Evolutionary conservation across 176 grass and related monocot species (phyloP).

Genomic region (Oryza australiensis): DNA sequence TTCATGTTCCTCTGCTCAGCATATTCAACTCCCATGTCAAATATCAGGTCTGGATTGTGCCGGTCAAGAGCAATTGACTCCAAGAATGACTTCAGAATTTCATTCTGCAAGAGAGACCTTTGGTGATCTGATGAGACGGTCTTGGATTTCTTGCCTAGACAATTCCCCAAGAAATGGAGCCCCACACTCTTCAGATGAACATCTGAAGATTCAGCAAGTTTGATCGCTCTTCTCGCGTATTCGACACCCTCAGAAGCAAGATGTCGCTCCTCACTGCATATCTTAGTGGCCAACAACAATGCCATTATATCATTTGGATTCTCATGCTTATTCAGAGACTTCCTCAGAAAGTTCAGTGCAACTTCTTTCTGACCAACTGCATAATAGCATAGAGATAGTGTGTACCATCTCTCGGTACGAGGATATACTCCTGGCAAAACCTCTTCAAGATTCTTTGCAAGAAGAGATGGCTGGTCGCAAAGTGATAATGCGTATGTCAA

Average conservation of each 20-base stretch:
- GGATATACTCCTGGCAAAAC: slow-evolving; percentile 78
- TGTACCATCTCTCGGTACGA: slow-evolving; percentile 71
- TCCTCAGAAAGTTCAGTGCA: slow-evolving; percentile 78
- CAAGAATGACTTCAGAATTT: slow-evolving; percentile 70
- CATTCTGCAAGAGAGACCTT: slow-evolving; percentile 69
- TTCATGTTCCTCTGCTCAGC: slow-evolving; percentile 79
- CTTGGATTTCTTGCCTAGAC: slow-evolving; percentile 69
- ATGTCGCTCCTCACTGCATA: slow-evolving; percentile 62
- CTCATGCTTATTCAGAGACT: slow-evolving; percentile 77
- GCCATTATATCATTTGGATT: slow-evolving; percentile 71
- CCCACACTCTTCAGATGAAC: slow-evolving; percentile 59
- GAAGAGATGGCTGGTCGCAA: slow-evolving; percentile 55
- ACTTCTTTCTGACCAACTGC: slow-evolving; percentile 49
- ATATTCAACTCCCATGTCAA: slow-evolving; percentile 75
- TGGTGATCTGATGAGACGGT: slow-evolving; percentile 80
- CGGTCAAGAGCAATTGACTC: slow-evolving; percentile 57
- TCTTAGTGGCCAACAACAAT: slow-evolving; percentile 72
- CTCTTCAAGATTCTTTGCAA: slow-evolving; percentile 74
- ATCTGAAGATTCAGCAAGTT: slow-evolving; percentile 38
- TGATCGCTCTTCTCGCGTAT: slow-evolving; percentile 63
- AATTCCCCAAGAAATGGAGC: slow-evolving; percentile 69
- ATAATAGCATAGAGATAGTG: slow-evolving; percentile 81
- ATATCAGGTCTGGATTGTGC: slow-evolving; percentile 62
- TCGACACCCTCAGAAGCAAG: slow-evolving; percentile 67
- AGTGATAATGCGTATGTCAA: slow-evolving; percentile 70